phyloP scores from a whole-genome alignment of 2,329 filamentous ascomycete species.

The Tolypocladium guangdongense region DNA sequence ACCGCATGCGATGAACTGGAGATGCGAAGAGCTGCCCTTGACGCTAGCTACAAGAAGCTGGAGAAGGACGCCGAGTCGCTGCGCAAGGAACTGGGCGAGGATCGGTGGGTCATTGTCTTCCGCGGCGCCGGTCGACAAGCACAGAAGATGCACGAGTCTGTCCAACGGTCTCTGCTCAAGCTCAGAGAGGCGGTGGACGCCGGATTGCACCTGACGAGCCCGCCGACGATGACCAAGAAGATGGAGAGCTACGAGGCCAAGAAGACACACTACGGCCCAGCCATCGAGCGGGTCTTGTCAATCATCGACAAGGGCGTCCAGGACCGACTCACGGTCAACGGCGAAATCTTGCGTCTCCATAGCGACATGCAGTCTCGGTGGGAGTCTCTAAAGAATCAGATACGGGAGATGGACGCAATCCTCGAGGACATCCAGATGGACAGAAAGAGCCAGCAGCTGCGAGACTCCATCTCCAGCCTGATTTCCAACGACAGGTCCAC shows the following conservation, averaged over 20 bases:
- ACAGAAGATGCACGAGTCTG: constrained; percentile 92
- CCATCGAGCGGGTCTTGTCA: constrained; percentile 79
- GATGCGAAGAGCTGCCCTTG: constrained; percentile 60
- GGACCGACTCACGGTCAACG: constrained; percentile 91
- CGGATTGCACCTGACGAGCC: constrained; percentile 62
- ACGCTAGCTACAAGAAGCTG: constrained; percentile 78
- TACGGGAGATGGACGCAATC: constrained; percentile 62
- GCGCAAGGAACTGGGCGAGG: constrained; percentile 83
- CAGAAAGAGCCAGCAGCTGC: constrained; percentile 59
- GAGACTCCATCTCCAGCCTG: constrained; percentile 89
- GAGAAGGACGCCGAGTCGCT: constrained; percentile 84
- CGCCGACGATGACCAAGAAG: constrained; percentile 62
- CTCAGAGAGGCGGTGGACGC: constrained; percentile 70
- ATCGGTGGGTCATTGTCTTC: constrained; percentile 93
- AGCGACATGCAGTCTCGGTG: constrained; percentile 78
- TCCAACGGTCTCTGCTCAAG: constrained; percentile 76
- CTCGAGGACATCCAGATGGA: constrained; percentile 62
- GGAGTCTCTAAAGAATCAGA: constrained; percentile 63
- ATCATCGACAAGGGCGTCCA: constrained; percentile 95
- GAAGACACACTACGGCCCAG: constrained; percentile 85
- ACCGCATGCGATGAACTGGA: constrained; percentile 85
- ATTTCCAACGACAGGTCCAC: constrained; percentile 72
- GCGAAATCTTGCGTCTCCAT: constrained; percentile 80
- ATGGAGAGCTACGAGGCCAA: constrained; percentile 92
- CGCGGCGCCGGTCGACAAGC: constrained; percentile 85